Conservation (phyloP, 78 protist species). For the Anaeramoeba flamelloides region DNA sequence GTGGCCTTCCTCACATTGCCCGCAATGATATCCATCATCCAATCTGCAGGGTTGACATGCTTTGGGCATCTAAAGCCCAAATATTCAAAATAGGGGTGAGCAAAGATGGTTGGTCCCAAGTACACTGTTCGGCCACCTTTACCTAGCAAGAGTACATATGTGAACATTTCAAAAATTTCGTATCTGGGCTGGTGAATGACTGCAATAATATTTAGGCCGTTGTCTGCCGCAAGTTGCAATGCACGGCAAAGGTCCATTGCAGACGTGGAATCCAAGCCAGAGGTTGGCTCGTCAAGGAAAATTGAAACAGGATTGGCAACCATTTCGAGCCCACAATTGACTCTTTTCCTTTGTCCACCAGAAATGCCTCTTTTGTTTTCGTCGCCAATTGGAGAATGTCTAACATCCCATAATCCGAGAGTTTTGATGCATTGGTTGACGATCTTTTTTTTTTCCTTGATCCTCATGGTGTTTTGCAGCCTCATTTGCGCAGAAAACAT, state of each 20-base stretch:
- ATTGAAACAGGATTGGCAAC: constrained; percentile 37
- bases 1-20: too few species aligned
- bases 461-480: too few species aligned
- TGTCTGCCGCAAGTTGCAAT: constrained; percentile 31
- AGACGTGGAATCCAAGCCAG: constrained; percentile 39
- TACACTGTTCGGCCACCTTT: constrained; percentile 43
- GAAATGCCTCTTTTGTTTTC: constrained; percentile 40
- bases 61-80: constrained; percentile 20
- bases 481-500: background rate
- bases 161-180: constrained; percentile 34
- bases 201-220: constrained; percentile 37
- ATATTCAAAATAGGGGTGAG: constrained; percentile 16
- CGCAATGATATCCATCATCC: constrained; percentile 33
- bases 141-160: constrained; percentile 23
- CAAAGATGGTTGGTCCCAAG: constrained; percentile 32
- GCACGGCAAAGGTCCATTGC: constrained; percentile 21
- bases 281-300: constrained; percentile 37
- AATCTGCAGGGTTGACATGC: constrained; percentile 40
- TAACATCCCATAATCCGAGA: constrained; percentile 36
- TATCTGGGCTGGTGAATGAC: constrained; percentile 39
- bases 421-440: constrained; percentile 30
- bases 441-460: too few species aligned
- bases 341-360: constrained; percentile 38
- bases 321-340: constrained; percentile 37
- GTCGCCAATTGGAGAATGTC: constrained; percentile 23